These are phyloP conservation scores for Suhomyces wounanorum DNA, from an alignment of 1,139 yeast genomes.

Conservation along the genomic window DNA sequence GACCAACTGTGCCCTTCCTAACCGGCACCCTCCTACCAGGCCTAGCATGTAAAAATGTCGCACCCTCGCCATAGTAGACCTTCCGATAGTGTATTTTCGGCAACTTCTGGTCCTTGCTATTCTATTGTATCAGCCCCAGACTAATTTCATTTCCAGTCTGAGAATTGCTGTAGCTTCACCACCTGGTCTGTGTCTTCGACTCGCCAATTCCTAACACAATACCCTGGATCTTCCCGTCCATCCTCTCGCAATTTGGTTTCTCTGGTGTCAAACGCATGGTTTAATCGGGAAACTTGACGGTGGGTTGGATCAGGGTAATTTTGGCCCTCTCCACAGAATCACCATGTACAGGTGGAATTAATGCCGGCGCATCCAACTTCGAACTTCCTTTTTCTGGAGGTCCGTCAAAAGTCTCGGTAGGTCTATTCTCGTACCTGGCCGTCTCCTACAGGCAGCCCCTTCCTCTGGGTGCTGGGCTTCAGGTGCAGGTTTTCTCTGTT, in stretches of 20 bases:
- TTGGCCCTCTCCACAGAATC: not conserved
- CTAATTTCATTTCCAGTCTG: not conserved
- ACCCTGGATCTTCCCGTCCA: not conserved
- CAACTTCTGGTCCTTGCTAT: not conserved
- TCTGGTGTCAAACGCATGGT: not conserved
- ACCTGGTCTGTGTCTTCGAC: not conserved
- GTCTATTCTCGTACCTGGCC: not conserved
- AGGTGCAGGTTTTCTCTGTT: not conserved
- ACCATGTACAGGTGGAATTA: not conserved
- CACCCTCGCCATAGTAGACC: not conserved
- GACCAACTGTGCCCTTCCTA: not conserved
- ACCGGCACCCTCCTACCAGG: not conserved
- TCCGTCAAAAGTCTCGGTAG: not conserved
- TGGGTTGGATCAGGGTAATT: not conserved
- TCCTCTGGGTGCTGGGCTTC: not conserved
- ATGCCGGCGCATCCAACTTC: not conserved
- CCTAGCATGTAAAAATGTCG: conserved; percentile 1
- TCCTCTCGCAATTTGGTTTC: not conserved
- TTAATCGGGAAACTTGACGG: not conserved
- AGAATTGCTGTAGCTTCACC: not conserved
- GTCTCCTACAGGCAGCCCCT: not conserved
- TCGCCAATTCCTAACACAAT: not conserved
- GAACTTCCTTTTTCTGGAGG: not conserved
- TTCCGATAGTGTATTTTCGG: not conserved
- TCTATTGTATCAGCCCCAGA: not conserved